A percentile compares a stretch with the other conserved stretches of the same genome.
phyloP scores from a whole-genome alignment of 768 basidiomycete genomes.

The Myochromella boudieri region DNA sequence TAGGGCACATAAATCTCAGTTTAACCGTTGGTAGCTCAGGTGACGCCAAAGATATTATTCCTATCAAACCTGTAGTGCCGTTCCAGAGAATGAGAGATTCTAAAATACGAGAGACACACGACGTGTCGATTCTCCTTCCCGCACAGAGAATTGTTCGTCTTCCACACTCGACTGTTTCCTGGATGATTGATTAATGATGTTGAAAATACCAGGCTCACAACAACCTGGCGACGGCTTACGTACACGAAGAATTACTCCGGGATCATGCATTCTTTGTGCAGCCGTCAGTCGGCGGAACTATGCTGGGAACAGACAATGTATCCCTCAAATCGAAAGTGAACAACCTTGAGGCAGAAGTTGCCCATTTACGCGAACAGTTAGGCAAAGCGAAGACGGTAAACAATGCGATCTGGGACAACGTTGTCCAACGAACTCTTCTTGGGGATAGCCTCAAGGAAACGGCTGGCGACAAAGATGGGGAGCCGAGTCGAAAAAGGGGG shows the following conservation, averaged over 20 bases:
- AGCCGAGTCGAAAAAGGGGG: conserved; percentile 31
- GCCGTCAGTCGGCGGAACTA: conserved; percentile 31
- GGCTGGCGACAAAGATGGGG: conserved; percentile 15
- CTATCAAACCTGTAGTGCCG: conserved; percentile 61
- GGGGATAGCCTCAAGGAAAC: conserved; percentile 27
- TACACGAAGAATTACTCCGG: conserved; percentile 53
- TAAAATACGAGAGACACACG: conserved; percentile 67
- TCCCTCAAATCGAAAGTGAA: conserved; percentile 56
- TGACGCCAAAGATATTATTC: conserved; percentile 56
- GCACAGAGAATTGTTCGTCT: conserved; percentile 40
- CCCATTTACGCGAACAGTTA: conserved; percentile 63
- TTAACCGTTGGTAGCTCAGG: conserved; percentile 38
- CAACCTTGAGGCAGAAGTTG: conserved; percentile 74
- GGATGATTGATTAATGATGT: neutral
- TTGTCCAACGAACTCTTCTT: conserved; percentile 65
- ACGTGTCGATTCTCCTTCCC: conserved; percentile 64
- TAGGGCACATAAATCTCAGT: conserved; percentile 72
- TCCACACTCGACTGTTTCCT: conserved; percentile 9
- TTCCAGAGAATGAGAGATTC: conserved; percentile 75
- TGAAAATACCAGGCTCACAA: conserved; percentile 23
- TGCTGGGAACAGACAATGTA: conserved; percentile 29
- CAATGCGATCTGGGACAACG: conserved; percentile 89
- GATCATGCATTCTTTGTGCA: conserved; percentile 70
- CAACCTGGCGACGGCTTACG: conserved; percentile 39
- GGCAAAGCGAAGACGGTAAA: conserved; percentile 89